Conservation (phyloP, 495 filamentous ascomycete species). For the Penicillium cinerascens region DNA sequence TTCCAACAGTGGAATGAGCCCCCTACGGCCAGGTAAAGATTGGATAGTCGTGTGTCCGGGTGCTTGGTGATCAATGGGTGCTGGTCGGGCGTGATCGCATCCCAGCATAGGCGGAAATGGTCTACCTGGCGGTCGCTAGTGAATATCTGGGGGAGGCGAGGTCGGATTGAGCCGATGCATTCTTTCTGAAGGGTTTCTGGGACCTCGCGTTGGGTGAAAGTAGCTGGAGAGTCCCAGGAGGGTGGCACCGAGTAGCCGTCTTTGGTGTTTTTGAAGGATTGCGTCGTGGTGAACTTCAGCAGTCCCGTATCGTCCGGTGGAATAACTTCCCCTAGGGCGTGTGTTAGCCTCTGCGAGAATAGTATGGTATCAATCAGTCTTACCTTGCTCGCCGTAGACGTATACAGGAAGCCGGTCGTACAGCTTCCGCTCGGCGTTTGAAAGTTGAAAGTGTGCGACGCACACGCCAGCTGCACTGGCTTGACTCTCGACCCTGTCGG, state of each 20-base stretch:
- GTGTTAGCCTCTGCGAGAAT: neutral
- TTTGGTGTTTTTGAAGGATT: slow-evolving; percentile 8
- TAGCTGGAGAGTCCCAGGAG: no score
- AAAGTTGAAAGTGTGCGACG: slow-evolving; percentile 36
- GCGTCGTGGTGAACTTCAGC: slow-evolving; percentile 10
- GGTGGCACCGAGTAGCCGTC: slow-evolving; percentile 6
- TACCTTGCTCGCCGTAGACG: slow-evolving; percentile 35
- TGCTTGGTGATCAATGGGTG: slow-evolving; percentile 46
- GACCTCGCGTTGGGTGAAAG: neutral
- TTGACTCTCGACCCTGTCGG: slow-evolving; percentile 33
- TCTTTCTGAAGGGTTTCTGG: neutral
- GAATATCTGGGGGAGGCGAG: slow-evolving; percentile 1
- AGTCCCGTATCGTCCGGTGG: slow-evolving; percentile 1
- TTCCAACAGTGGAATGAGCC: slow-evolving; percentile 49
- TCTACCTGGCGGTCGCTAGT: neutral
- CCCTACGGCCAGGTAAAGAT: slow-evolving; percentile 41
- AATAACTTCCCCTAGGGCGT: slow-evolving; percentile 3
- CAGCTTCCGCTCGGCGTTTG: slow-evolving; percentile 20
- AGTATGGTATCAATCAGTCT: neutral
- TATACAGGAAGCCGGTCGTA: slow-evolving; percentile 35
- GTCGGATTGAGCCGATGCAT: neutral
- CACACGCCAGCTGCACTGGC: slow-evolving; percentile 36
- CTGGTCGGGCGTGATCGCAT: slow-evolving; percentile 31
- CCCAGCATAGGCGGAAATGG: slow-evolving; percentile 39
- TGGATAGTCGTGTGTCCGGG: slow-evolving; percentile 38